Conservation (phyloP, 306 rosid species). For the Cucurbita pepo region DNA sequence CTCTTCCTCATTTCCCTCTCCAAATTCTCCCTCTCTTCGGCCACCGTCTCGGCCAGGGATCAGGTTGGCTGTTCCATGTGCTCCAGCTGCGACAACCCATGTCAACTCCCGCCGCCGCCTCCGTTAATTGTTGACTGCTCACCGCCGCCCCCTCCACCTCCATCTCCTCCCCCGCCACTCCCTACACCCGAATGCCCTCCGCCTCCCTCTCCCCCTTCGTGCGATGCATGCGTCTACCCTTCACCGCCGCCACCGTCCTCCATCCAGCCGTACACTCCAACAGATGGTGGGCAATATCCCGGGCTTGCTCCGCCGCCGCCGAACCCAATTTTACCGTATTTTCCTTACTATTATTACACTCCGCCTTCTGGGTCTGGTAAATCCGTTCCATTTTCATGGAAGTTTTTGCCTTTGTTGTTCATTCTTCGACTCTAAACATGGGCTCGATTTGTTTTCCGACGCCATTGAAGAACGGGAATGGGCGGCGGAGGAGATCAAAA, state of each 20-base stretch:
- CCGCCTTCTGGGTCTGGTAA: neutral
- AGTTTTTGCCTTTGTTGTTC: neutral
- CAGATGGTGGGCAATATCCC: neutral
- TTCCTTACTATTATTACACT: neutral
- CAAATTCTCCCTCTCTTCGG: neutral
- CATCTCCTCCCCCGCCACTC: constrained; percentile 13
- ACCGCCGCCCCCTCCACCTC: constrained; percentile 2
- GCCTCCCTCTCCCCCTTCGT: constrained; percentile 12
- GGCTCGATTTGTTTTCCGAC: neutral
- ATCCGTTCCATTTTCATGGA: constrained; percentile 2
- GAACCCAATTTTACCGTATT: neutral
- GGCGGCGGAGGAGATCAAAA: neutral
- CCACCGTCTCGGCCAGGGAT: constrained; percentile 22
- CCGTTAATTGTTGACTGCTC: constrained; percentile 22
- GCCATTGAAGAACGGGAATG: neutral
- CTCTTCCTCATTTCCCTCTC: neutral
- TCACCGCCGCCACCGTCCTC: constrained; percentile 35
- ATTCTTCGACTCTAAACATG: neutral
- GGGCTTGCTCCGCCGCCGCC: constrained; percentile 7
- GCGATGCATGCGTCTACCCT: neutral
- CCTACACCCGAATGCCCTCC: constrained; percentile 2
- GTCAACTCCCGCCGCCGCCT: constrained; percentile 23
- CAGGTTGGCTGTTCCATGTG: constrained; percentile 38
- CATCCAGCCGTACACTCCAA: neutral
- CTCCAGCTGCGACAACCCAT: constrained; percentile 38